Conservation (phyloP, 176 grass and related monocot genomes). For the Thinopyrum elongatum region DNA sequence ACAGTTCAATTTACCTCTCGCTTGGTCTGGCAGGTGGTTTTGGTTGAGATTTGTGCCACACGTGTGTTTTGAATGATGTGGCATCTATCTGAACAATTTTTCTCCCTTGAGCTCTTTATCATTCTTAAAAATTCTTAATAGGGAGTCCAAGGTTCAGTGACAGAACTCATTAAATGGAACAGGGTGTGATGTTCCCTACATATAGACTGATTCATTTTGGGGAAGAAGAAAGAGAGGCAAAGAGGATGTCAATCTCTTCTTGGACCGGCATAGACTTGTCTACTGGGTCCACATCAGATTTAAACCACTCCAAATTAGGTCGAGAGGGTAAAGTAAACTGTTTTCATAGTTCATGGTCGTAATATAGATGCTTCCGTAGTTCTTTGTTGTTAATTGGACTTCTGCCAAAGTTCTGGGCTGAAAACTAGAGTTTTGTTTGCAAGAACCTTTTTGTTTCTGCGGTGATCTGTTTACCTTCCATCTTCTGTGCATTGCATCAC, state of each 20-base stretch:
- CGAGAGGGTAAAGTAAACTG: not conserved
- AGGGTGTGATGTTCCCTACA: not conserved
- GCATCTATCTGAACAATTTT: not conserved
- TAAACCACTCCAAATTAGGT: not conserved
- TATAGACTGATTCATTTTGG: not conserved
- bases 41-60: not conserved
- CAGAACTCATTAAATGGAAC: not conserved
- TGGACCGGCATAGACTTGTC: not conserved
- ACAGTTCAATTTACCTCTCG: slow-evolving; percentile 5
- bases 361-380: not conserved
- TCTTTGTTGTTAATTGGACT: not conserved
- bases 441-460: slow-evolving; percentile 1
- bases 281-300: not conserved
- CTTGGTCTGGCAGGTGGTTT: not conserved
- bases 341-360: not conserved
- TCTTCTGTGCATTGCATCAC: slow-evolving; percentile 2
- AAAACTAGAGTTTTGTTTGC: not conserved
- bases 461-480: not conserved
- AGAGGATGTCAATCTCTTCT: not conserved
- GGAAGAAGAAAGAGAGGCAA: not conserved
- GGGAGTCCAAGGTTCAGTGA: not conserved
- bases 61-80: slow-evolving; percentile 1
- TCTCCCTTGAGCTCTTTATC: not conserved
- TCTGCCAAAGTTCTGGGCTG: not conserved
- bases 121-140: not conserved